Conservation (phyloP, 192 early-diverging fungal genomes). For the Oehlia diaphana region DNA sequence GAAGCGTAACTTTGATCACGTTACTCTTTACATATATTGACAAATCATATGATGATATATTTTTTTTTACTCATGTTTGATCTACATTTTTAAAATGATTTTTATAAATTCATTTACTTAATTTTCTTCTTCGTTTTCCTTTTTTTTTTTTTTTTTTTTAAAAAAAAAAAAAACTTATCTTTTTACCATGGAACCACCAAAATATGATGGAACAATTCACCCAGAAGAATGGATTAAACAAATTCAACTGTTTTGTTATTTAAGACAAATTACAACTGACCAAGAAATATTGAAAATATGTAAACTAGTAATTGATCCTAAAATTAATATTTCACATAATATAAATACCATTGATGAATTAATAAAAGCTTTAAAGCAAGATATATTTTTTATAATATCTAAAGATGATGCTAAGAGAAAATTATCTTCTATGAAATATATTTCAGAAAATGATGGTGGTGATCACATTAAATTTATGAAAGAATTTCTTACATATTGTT, state of each 20-base stretch:
- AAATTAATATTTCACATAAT: not conserved
- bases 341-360: not conserved
- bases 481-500: not conserved
- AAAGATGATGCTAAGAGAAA: not conserved
- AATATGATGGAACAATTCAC: not conserved
- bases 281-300: not conserved
- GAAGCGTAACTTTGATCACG: no score
- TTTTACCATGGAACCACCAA: not conserved
- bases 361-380: not conserved
- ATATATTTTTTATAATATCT: not conserved
- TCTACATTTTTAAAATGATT: no score
- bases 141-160: no score
- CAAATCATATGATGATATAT: no score
- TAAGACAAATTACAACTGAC: not conserved
- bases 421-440: not conserved
- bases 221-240: not conserved
- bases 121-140: no score
- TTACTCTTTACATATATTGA: no score
- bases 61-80: no score
- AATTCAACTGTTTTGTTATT: not conserved
- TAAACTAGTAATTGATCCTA: not conserved
- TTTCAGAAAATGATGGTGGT: not conserved
- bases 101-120: no score
- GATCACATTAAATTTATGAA: not conserved
- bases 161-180: conserved; percentile 17